Percentiles rank a stretch among this genome's conserved stretches.
These are phyloP conservation scores for Claviceps spartinae DNA, from an alignment of 2,329 filamentous ascomycete species.

Conservation along the genomic window DNA sequence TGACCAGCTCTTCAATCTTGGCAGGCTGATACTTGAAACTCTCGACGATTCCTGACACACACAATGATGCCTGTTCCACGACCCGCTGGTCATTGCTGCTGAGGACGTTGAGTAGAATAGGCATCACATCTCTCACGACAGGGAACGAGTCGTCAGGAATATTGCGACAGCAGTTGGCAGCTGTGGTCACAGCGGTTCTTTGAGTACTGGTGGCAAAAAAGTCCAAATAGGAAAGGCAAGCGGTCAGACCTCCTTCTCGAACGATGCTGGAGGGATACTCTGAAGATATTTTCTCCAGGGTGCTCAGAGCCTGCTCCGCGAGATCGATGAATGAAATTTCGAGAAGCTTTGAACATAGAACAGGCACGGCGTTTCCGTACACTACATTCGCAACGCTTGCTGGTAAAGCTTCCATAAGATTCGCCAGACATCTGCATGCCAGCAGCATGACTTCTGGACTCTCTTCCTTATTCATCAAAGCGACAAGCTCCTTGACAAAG, in stretches of 20 bases:
- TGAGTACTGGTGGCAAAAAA: conserved; percentile 98
- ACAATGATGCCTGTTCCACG: conserved; percentile 90
- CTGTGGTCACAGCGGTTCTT: conserved; percentile 89
- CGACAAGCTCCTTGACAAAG: conserved; percentile 88
- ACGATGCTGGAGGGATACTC: conserved; percentile 94
- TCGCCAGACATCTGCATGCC: conserved; percentile 88
- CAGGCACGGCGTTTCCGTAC: conserved; percentile 89
- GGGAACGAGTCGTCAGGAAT: conserved; percentile 88
- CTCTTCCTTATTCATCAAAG: conserved; percentile 86
- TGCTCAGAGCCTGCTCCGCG: conserved; percentile 92
- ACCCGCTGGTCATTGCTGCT: conserved; percentile 90
- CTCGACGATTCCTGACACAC: conserved; percentile 89
- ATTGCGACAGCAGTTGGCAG: conserved; percentile 95
- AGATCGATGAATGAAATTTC: conserved; percentile 97
- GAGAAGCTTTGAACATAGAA: conserved; percentile 85
- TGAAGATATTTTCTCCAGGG: conserved; percentile 90
- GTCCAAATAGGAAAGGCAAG: conserved; percentile 90
- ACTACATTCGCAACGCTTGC: conserved; percentile 90
- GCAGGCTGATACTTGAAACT: conserved; percentile 83
- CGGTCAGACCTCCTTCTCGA: conserved; percentile 83
- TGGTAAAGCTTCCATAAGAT: conserved; percentile 93
- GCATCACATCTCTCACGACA: conserved; percentile 92
- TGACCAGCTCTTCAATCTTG: conserved; percentile 86
- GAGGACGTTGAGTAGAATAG: conserved; percentile 79
- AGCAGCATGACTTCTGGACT: conserved; percentile 96